phyloP scores from a whole-genome alignment of 805 yeast species.

The Sungouiozyma intestinalis region DNA sequence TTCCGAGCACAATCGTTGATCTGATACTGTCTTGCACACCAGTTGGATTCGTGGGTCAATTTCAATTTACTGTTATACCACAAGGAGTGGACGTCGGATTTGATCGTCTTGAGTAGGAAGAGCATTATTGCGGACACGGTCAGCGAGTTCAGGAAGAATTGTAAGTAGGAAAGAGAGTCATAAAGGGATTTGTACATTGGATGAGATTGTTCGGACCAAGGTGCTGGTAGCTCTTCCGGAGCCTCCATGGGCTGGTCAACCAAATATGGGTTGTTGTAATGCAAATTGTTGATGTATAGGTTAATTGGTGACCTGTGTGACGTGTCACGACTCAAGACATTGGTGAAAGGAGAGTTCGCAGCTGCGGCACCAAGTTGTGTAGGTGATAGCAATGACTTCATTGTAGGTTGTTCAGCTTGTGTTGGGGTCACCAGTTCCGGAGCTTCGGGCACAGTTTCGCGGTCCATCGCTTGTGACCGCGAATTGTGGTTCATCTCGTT shows the following conservation, averaged over 20 bases:
- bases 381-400: slow-evolving; percentile 6
- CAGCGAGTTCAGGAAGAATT: slow-evolving; percentile 39
- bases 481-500: not conserved
- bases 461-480: not conserved
- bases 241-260: not conserved
- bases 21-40: slow-evolving; percentile 41
- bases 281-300: slow-evolving; percentile 22
- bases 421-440: too few species aligned
- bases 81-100: slow-evolving; percentile 42
- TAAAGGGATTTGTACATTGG: slow-evolving; percentile 49
- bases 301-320: slow-evolving; percentile 15
- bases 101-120: slow-evolving; percentile 38
- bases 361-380: slow-evolving; percentile 4
- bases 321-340: not conserved
- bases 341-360: not conserved
- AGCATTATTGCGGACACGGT: slow-evolving; percentile 38
- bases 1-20: slow-evolving; percentile 50
- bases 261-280: slow-evolving; percentile 3
- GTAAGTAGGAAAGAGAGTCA: slow-evolving; percentile 50
- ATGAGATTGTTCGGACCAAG: slow-evolving; percentile 44
- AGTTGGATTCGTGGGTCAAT: slow-evolving; percentile 40
- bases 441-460: too few species aligned
- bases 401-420: not conserved
- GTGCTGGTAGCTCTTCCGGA: slow-evolving; percentile 36
- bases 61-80: slow-evolving; percentile 37